These are phyloP conservation scores for Apocynum venetum DNA, from an alignment of 257 asterid species.

Conservation along the genomic window DNA sequence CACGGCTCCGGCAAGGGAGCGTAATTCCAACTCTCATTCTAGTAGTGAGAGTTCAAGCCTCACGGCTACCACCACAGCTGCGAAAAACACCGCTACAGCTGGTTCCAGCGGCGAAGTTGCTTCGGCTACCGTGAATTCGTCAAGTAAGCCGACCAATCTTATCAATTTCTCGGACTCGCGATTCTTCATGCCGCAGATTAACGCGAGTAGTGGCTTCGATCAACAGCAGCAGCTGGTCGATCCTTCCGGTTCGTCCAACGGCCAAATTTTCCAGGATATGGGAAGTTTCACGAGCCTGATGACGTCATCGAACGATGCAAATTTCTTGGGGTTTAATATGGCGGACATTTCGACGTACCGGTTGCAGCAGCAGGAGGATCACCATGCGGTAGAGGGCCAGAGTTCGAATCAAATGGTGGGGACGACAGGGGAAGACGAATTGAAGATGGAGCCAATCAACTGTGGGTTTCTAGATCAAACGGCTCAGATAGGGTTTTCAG, in stretches of 20 bases:
- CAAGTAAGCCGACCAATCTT: constrained; percentile 30
- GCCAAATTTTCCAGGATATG: constrained; percentile 53
- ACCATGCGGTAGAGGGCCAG: constrained; percentile 12
- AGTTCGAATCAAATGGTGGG: constrained; percentile 20
- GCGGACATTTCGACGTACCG: constrained; percentile 32
- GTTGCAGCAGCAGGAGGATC: constrained; percentile 21
- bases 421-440: constrained; percentile 23
- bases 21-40: constrained; percentile 40
- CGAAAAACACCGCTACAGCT: constrained; percentile 5
- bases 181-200: constrained; percentile 26
- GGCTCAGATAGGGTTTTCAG: constrained; percentile 28
- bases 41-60: constrained; percentile 81
- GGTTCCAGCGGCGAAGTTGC: constrained; percentile 35
- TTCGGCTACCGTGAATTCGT: constrained; percentile 32
- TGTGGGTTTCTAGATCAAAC: constrained; percentile 32
- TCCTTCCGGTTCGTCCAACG: constrained; percentile 29
- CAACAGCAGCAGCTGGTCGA: constrained; percentile 29
- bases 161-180: constrained; percentile 36
- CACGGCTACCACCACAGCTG: constrained; percentile 38
- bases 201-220: constrained; percentile 24
- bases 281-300: constrained; percentile 48
- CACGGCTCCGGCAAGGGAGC: constrained; percentile 20
- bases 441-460: constrained; percentile 33
- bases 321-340: constrained; percentile 35
- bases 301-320: constrained; percentile 35